Base-by-base conservation (phyloP, 2,329 filamentous ascomycete genomes). In the Sporothrix euskadiensis region DNA sequence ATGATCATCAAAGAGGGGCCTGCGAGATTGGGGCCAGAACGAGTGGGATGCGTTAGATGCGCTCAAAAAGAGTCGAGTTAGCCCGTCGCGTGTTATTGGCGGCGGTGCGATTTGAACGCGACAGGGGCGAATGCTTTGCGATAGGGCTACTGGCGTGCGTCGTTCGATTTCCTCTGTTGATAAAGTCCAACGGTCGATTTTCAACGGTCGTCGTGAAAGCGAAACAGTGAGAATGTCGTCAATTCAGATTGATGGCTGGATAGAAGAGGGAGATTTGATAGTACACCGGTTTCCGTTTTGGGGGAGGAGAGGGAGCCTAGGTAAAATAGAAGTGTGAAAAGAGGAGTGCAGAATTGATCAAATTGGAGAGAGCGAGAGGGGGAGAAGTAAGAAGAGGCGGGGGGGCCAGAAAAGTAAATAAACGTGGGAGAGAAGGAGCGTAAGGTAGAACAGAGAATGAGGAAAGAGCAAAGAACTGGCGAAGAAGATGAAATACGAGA, bases 111-210 rank as follows among this genome's bases (percentile, higher is more conserved):
- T 26, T 30, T 32, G 22, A 47, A 66, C 61, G 49, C 66, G 66
- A 41, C 66, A 41, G n/a, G 49, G 66, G 49, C 26, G 26, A 26
- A 30, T 52, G 19, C 32, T 56, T 56, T 66, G 19, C 22, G 61
- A 66, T 66, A 66, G 39, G 61, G 61, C 39, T 66, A 39, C 22
- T 66, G 22, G 39, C 61, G 61, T 49, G 61, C 61, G 39, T 39
- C 61, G 39, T 47, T 47, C 39, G 66, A 30, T 69, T 56, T 22
- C 30, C 19, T 57, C 44, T 35, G 22, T 52, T 68, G 26, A 22
- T 6, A n/a, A 52, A 52, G 26, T 49, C 22, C n/a, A 56, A 56
- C 52, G 52, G 68, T 30, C 39, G 61, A 16, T 4, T 56, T 70
- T 70, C n/a, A 57, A 59, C 52, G 68, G 35, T 19, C 26, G 44